Conservation (phyloP, 1,139 yeast species). For the Lodderomyces jiufengensis region DNA sequence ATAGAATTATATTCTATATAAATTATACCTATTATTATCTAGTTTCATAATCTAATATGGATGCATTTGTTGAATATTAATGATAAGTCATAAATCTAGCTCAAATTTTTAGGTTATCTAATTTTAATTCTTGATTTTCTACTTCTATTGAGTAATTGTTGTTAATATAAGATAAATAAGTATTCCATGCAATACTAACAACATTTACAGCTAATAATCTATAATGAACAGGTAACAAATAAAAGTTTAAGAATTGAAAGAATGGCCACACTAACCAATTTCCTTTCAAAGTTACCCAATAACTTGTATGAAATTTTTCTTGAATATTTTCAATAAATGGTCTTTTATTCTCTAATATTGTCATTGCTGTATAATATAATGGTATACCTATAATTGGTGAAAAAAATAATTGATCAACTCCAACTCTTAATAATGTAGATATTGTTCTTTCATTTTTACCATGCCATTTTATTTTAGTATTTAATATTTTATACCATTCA, state of each 20-base stretch:
- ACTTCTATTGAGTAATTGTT: no score
- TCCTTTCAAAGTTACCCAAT: constrained; percentile 58
- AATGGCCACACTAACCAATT: constrained; percentile 91
- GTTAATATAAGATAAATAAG: constrained; percentile 55
- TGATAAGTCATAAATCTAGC: no score
- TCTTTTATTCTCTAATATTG: constrained; percentile 50
- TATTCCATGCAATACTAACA: constrained; percentile 81
- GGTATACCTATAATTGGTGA: constrained; percentile 74
- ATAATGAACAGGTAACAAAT: constrained; percentile 64
- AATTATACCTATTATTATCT: no score
- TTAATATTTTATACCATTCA: constrained; percentile 37
- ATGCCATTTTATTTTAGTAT: constrained; percentile 18
- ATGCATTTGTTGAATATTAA: no score
- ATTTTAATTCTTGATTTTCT: no score
- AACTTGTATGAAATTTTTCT: constrained; percentile 42
- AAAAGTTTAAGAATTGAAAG: constrained; percentile 71
- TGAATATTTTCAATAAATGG: constrained; percentile 26
- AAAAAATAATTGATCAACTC: constrained; percentile 68
- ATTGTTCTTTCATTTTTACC: constrained; percentile 9
- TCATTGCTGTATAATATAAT: constrained; percentile 64
- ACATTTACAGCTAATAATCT: constrained; percentile 68
- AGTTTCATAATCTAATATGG: no score
- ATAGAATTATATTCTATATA: no score
- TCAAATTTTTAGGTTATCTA: no score
- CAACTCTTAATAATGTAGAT: constrained; percentile 46